phyloP scores from a whole-genome alignment of 768 basidiomycete genomes.

The Postia placenta region DNA sequence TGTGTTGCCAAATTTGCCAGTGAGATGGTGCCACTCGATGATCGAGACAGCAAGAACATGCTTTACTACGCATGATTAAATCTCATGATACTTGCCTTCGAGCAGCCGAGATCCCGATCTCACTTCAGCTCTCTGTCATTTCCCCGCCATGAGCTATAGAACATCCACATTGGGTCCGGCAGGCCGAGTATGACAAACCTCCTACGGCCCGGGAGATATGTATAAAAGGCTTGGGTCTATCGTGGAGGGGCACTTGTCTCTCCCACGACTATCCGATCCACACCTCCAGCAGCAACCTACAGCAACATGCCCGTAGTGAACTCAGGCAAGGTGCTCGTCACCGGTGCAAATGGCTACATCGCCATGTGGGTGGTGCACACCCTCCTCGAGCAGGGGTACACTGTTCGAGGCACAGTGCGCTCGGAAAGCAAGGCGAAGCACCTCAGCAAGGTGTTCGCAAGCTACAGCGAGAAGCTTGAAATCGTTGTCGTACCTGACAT shows the following conservation, averaged over 20 bases:
- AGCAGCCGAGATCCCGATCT: no score
- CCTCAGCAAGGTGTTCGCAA: constrained; percentile 31
- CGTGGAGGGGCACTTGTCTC: background rate
- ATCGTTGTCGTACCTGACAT: constrained; percentile 44
- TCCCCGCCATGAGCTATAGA: no score
- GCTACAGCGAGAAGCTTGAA: constrained; percentile 30
- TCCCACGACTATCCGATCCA: background rate
- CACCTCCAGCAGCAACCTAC: background rate
- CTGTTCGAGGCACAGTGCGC: constrained; percentile 39
- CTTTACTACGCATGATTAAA: no score
- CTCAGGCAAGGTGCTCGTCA: constrained; percentile 21
- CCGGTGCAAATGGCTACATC: constrained; percentile 23
- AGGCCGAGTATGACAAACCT: background rate
- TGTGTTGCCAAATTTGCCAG: no score
- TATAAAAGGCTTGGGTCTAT: background rate
- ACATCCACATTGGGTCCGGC: background rate
- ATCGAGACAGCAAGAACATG: no score
- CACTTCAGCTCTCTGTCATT: no score
- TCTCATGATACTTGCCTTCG: no score
- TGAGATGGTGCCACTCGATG: no score
- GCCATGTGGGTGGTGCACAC: constrained; percentile 25
- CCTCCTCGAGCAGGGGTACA: constrained; percentile 34
- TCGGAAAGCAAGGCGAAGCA: constrained; percentile 35
- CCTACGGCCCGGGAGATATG: background rate
- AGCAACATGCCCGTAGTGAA: constrained; percentile 17